phyloP scores from a whole-genome alignment of 495 filamentous ascomycete genomes.

The Aspergillus saccharolyticus region DNA sequence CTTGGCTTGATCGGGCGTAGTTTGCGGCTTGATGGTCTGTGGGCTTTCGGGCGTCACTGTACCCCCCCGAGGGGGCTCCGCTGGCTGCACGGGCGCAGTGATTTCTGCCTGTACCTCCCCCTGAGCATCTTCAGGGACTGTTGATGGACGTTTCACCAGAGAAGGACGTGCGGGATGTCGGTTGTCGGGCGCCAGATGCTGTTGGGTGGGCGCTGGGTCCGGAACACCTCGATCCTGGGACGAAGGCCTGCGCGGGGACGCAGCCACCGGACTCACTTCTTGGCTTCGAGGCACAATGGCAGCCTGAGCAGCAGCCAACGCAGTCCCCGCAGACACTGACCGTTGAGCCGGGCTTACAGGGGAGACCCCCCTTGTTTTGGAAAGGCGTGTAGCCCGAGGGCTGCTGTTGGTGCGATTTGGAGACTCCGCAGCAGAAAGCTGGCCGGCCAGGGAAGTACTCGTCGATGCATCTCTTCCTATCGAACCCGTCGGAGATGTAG shows the following conservation, averaged over 20 bases:
- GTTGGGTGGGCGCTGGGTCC: conserved; percentile 5
- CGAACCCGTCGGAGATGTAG: conserved; percentile 34
- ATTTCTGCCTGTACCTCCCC: conserved; percentile 37
- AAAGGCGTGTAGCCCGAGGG: conserved; percentile 43
- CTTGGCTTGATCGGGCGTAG: conserved; percentile 8
- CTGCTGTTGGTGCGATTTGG: conserved; percentile 32
- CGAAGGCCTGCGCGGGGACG: conserved; percentile 8
- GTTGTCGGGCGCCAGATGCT: conserved; percentile 1
- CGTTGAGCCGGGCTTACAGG: conserved; percentile 38
- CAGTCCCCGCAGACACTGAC: conserved; percentile 33
- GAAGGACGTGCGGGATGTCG: conserved; percentile 16
- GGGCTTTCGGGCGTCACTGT: conserved; percentile 8
- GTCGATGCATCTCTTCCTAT: conserved; percentile 14
- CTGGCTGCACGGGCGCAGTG: conserved; percentile 11
- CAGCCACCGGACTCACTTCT: conserved; percentile 7
- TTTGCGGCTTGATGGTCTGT: conserved; percentile 15
- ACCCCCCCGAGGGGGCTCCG: conserved; percentile 4
- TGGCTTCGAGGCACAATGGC: conserved; percentile 17
- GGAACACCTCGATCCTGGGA: conserved; percentile 1
- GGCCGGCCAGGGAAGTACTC: conserved; percentile 14
- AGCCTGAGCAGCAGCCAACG: conserved; percentile 33
- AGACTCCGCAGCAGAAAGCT: conserved; percentile 22
- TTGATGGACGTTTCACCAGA: conserved; percentile 53
- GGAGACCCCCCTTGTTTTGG: conserved; percentile 35
- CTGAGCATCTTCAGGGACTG: conserved; percentile 57